phyloP scores from a whole-genome alignment of 192 early-diverging fungal species.

The Chytriomyces sp. region DNA sequence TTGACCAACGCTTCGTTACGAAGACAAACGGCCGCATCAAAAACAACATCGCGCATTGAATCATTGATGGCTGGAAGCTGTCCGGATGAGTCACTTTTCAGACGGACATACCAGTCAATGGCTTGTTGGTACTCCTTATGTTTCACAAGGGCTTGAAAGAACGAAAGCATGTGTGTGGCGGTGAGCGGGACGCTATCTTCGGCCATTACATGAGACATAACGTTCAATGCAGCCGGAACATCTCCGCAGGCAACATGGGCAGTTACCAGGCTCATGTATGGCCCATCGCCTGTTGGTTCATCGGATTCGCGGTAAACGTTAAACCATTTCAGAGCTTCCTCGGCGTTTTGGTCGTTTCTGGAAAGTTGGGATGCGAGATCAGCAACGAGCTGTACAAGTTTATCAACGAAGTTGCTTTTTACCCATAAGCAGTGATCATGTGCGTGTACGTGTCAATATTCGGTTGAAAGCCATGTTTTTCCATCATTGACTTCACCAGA shows the following conservation, averaged over 20 bases:
- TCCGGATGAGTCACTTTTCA: not conserved
- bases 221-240: not conserved
- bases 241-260: conserved; percentile 20
- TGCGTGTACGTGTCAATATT: conserved; percentile 7
- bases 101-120: conserved; percentile 18
- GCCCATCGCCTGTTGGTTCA: conserved; percentile 5
- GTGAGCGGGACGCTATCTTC: conserved; percentile 18
- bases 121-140: not conserved
- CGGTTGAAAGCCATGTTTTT: conserved; percentile 3
- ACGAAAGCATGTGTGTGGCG: not conserved
- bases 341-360: not conserved
- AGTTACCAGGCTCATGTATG: conserved; percentile 13
- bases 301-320: conserved; percentile 26
- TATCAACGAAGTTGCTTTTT: not conserved
- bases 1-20: not conserved
- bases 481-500: conserved; percentile 8
- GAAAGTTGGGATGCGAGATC: not conserved
- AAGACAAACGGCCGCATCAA: conserved; percentile 14
- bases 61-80: not conserved
- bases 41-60: not conserved
- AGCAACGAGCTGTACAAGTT: not conserved
- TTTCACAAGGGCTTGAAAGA: not conserved
- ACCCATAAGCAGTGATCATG: conserved; percentile 18
- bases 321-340: conserved; percentile 25
- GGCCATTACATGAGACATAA: conserved; percentile 2